Evolutionary conservation across 1,284 basidiomycete species (phyloP).

Genomic region (Boletus sp.): DNA sequence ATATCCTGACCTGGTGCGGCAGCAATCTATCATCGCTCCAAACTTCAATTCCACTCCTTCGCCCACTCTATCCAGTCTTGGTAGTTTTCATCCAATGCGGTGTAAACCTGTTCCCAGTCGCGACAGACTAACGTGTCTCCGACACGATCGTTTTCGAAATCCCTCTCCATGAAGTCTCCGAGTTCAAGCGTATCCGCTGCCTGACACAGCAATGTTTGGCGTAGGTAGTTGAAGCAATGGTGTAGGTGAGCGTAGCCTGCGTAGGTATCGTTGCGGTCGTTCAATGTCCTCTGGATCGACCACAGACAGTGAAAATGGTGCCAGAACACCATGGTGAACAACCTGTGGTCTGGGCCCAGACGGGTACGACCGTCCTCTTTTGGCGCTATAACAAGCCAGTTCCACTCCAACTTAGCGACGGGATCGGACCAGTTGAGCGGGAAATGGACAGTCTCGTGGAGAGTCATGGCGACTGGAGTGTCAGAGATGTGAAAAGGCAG

Average conservation of each 20-base stretch:
- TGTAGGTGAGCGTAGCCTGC: conserved; percentile 18
- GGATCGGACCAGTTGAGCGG: conserved; percentile 8
- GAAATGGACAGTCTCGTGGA: conserved; percentile 15
- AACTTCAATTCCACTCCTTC: conserved; percentile 10
- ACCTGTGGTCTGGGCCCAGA: conserved; percentile 9
- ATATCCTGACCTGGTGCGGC: too few species aligned
- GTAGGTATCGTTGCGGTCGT: conserved; percentile 12
- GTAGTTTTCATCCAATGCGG: conserved; percentile 12
- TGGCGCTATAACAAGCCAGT: conserved; percentile 5
- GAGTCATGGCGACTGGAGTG: conserved; percentile 5
- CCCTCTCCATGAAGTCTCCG: conserved; percentile 27
- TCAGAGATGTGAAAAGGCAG: background rate
- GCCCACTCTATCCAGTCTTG: conserved; percentile 12
- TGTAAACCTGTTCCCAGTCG: conserved; percentile 30
- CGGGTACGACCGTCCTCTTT: conserved; percentile 11
- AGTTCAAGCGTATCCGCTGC: conserved; percentile 32
- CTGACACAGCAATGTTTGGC: conserved; percentile 30
- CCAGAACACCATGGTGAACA: conserved; percentile 12
- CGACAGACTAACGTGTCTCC: conserved; percentile 29
- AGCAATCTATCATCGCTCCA: background rate
- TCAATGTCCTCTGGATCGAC: conserved; percentile 12
- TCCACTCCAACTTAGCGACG: conserved; percentile 8
- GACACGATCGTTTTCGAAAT: conserved; percentile 16
- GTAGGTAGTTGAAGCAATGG: conserved; percentile 34
- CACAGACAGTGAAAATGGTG: conserved; percentile 17